Base-by-base conservation (phyloP, 108 stramenopile genomes). In the Asterionellopsis glacialis region DNA sequence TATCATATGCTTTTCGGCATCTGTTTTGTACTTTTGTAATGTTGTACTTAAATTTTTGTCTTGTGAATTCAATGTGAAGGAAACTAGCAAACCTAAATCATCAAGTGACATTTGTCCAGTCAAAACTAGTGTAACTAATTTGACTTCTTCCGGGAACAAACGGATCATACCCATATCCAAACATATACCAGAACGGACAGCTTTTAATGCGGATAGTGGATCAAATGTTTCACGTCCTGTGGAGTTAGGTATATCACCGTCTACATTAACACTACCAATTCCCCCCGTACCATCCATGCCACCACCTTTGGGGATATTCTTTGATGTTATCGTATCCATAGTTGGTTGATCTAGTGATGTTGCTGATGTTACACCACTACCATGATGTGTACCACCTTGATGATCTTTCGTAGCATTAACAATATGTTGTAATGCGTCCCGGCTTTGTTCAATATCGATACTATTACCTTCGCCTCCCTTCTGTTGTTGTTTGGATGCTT, bases 101-200 rank as follows among this genome's bases (percentile, higher is more conserved):
- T 87, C 80, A 13, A 81, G 64, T 9, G 74, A 72, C 12, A 93
- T 63, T 16, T 70, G 52, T n/a, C 88, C 91, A 16, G 70, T 74
- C 42, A 93, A 57, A 1, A 93, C 77, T 45, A 89, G 61, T 11
- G 77, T 74, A 15, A 89, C 76, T 72, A 93, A 59, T 51, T 74
- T 72, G 0, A 87, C 67, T 59, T 89, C 87, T 9, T 57, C 76
- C 40, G 47, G 55, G 10, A 80, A 67, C 27, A 93, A 54, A 2
- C 33, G 54, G 41, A 84, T 85, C 73, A 87, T 83, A 13, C 85
- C 82, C 42, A 93, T 58, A 44, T 89, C 87, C 25, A 93, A 55
- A 41, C 79, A 51, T 11, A 84, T 79, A 1, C 91, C 91, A 13
- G 13, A 11, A 41, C 80, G 63, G 6, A 79, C 79, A 1, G 77